Evolutionary conservation across 495 filamentous ascomycete genomes (phyloP).

Genomic region (Pseudomonodictys pantanalensis): DNA sequence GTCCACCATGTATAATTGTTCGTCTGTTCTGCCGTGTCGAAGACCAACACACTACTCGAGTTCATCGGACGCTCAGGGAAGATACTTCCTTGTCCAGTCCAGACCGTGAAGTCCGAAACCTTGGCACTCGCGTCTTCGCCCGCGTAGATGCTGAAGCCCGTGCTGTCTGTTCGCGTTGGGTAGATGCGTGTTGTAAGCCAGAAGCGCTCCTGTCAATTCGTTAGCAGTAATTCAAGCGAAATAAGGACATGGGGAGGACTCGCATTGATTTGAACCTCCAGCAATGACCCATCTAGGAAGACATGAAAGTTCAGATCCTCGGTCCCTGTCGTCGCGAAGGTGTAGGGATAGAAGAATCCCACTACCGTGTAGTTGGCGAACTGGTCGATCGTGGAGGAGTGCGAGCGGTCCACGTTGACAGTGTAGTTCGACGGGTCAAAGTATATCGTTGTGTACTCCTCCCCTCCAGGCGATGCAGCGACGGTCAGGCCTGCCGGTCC

Average conservation of each 20-base stretch:
- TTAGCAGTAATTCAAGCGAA: neutral
- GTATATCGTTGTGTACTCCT: constrained; percentile 41
- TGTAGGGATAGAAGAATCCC: constrained; percentile 43
- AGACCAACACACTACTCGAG: constrained; percentile 38
- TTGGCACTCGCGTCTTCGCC: constrained; percentile 30
- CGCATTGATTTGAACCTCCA: constrained; percentile 42
- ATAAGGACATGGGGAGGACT: neutral
- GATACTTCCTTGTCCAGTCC: constrained; percentile 32
- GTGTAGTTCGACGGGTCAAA: constrained; percentile 39
- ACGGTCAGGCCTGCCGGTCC: constrained; percentile 36
- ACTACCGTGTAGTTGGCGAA: constrained; percentile 36
- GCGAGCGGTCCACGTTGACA: constrained; percentile 37
- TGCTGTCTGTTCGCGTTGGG: constrained; percentile 34
- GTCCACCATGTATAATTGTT: constrained; percentile 44
- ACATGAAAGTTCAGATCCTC: constrained; percentile 39
- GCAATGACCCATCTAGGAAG: constrained; percentile 40
- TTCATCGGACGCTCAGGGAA: constrained; percentile 39
- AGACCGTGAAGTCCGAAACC: constrained; percentile 31
- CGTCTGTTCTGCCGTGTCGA: constrained; percentile 40
- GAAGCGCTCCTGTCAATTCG: constrained; percentile 36
- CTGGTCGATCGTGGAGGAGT: constrained; percentile 35
- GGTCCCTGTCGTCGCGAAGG: constrained; percentile 8
- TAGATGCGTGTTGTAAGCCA: constrained; percentile 42
- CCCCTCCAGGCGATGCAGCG: constrained; percentile 37
- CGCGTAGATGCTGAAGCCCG: constrained; percentile 38